These are phyloP conservation scores for Lentinus tigrinus DNA, from an alignment of 768 basidiomycete species.

Conservation along the genomic window DNA sequence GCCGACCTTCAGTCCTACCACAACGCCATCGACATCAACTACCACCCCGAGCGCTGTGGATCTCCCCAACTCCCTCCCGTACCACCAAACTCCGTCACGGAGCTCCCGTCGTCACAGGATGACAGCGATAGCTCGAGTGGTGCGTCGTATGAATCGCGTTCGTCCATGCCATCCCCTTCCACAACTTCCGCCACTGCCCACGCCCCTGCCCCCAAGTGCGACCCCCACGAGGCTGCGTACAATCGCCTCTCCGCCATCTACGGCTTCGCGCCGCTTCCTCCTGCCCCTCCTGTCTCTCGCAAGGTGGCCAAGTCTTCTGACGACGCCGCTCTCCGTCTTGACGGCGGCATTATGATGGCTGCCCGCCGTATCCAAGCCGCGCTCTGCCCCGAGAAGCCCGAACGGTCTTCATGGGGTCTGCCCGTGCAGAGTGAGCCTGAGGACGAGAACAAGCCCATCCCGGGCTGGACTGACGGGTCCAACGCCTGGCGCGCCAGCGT, in stretches of 20 bases:
- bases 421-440: slow-evolving; percentile 28
- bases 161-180: slow-evolving; percentile 33
- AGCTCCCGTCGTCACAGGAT: slow-evolving; percentile 29
- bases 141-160: slow-evolving; percentile 25
- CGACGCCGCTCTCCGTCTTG: slow-evolving; percentile 23
- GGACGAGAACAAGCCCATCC: slow-evolving; percentile 38
- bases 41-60: slow-evolving; percentile 38
- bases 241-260: slow-evolving; percentile 40
- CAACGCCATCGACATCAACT: slow-evolving; percentile 43
- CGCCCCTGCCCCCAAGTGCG: slow-evolving; percentile 22
- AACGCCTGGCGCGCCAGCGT: slow-evolving; percentile 67
- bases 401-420: slow-evolving; percentile 28
- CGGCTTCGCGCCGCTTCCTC: slow-evolving; percentile 54
- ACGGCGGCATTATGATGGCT: slow-evolving; percentile 73
- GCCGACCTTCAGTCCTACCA: slow-evolving; percentile 49
- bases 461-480: slow-evolving; percentile 70
- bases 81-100: slow-evolving; percentile 38
- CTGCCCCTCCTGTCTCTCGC: slow-evolving; percentile 44
- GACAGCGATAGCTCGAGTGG: slow-evolving; percentile 41
- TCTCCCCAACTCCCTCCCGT: slow-evolving; percentile 41
- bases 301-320: slow-evolving; percentile 25
- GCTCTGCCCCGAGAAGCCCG: slow-evolving; percentile 40
- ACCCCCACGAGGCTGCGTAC: slow-evolving; percentile 29
- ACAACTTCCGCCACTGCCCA: slow-evolving; percentile 27
- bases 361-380: slow-evolving; percentile 51